These are phyloP conservation scores for Metschnikowia reukaufii DNA, from an alignment of 805 yeast species.

Conservation along the genomic window DNA sequence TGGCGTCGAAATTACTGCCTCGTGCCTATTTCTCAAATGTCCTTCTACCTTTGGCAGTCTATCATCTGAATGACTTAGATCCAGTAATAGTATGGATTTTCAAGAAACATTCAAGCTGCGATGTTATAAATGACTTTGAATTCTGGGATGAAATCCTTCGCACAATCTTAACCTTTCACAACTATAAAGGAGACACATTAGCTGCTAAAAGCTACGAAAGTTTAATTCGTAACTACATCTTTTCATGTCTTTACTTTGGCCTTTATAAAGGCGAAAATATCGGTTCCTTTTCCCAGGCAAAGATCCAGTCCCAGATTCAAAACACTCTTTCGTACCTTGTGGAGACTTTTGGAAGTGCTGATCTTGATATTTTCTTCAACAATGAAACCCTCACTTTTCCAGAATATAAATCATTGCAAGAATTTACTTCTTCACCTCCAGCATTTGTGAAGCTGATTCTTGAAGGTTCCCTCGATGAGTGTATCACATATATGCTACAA, in stretches of 20 bases:
- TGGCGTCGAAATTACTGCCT: slow-evolving; percentile 18
- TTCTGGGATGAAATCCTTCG: slow-evolving; percentile 16
- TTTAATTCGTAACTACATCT: slow-evolving; percentile 10
- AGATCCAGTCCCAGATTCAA: slow-evolving; percentile 30
- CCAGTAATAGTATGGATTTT: slow-evolving; percentile 32
- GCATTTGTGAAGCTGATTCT: neutral
- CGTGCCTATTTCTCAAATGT: slow-evolving; percentile 29
- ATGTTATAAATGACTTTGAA: slow-evolving; percentile 7
- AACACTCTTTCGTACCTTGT: slow-evolving; percentile 21
- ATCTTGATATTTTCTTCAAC: neutral
- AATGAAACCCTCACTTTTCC: neutral
- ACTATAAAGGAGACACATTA: slow-evolving; percentile 2
- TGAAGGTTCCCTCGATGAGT: neutral
- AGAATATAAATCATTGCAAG: slow-evolving; percentile 11
- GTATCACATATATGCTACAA: slow-evolving; percentile 1
- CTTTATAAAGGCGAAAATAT: slow-evolving; percentile 14
- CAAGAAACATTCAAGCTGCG: neutral
- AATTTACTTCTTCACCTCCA: slow-evolving; percentile 19
- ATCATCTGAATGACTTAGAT: slow-evolving; percentile 22
- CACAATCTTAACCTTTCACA: slow-evolving; percentile 7
- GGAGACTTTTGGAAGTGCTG: slow-evolving; percentile 1
- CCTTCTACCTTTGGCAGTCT: slow-evolving; percentile 28
- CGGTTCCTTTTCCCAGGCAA: slow-evolving; percentile 28
- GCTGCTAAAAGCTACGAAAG: neutral
- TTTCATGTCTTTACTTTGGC: slow-evolving; percentile 15